A percentile compares a stretch with the other conserved stretches of the same genome.
Conservation (phyloP, 179 eudicot species). For the Beta corolliflora region DNA sequence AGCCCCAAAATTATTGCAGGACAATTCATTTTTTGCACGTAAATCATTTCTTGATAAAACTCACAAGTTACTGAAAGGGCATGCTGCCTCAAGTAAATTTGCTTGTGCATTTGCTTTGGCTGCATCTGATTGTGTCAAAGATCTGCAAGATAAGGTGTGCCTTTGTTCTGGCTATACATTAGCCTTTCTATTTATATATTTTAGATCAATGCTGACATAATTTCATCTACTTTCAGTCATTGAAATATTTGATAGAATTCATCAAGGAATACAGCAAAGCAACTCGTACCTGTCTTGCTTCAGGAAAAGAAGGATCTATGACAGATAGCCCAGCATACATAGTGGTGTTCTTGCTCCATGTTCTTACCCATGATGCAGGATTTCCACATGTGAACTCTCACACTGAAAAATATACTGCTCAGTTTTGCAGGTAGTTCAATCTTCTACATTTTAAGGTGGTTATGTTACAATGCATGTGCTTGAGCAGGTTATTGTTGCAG, state of each 20-base stretch:
- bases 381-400: slow-evolving; percentile 57
- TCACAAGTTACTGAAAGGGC: slow-evolving; percentile 69
- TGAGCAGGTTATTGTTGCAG: slow-evolving; percentile 48
- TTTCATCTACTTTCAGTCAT: slow-evolving; percentile 48
- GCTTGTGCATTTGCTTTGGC: slow-evolving; percentile 85
- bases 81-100: slow-evolving; percentile 64
- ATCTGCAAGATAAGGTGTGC: slow-evolving; percentile 58
- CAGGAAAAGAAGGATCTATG: slow-evolving; percentile 39
- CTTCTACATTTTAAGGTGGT: background rate
- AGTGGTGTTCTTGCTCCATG: slow-evolving; percentile 77
- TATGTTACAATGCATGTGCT: slow-evolving; percentile 1
- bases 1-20: slow-evolving; percentile 47
- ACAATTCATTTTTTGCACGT: slow-evolving; percentile 47
- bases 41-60: slow-evolving; percentile 63
- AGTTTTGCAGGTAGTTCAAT: slow-evolving; percentile 60
- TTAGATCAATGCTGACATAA: slow-evolving; percentile 12
- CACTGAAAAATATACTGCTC: slow-evolving; percentile 49
- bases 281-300: slow-evolving; percentile 33
- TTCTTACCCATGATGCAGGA: slow-evolving; percentile 80
- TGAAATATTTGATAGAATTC: slow-evolving; percentile 65
- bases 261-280: slow-evolving; percentile 50
- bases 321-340: slow-evolving; percentile 63
- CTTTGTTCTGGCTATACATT: slow-evolving; percentile 4
- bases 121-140: slow-evolving; percentile 58
- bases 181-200: background rate